phyloP scores from a whole-genome alignment of 1,284 basidiomycete genomes.

The Papiliotrema fonsecae region DNA sequence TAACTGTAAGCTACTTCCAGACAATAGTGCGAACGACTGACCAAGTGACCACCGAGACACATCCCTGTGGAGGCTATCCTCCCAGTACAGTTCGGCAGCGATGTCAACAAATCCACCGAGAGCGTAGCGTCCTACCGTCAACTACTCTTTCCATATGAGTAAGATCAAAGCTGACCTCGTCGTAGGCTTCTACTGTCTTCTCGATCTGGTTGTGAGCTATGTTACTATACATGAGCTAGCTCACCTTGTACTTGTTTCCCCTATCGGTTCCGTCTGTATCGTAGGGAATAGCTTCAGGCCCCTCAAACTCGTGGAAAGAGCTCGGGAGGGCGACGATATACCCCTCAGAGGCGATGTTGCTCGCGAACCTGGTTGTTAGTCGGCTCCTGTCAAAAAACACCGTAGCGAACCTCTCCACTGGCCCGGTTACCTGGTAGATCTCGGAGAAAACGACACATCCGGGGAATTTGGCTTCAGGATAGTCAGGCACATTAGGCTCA shows the following conservation, averaged over 20 bases:
- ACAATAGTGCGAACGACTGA: slow-evolving; percentile 40
- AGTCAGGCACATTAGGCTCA: slow-evolving; percentile 45
- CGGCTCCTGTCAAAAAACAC: too few relatives aligned
- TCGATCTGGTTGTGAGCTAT: slow-evolving; percentile 57
- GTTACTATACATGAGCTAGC: slow-evolving; percentile 4
- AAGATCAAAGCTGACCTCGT: slow-evolving; percentile 58
- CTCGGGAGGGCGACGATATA: slow-evolving; percentile 44
- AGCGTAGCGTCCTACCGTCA: slow-evolving; percentile 65
- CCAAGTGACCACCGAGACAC: slow-evolving; percentile 53
- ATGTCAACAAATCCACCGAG: slow-evolving; percentile 66
- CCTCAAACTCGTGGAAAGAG: slow-evolving; percentile 81
- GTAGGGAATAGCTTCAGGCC: slow-evolving; percentile 78
- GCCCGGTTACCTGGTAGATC: slow-evolving; percentile 50
- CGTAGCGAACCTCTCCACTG: slow-evolving; percentile 32
- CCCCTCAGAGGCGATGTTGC: slow-evolving; percentile 83
- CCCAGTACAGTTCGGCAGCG: slow-evolving; percentile 76
- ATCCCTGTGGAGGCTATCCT: slow-evolving; percentile 63
- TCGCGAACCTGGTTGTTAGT: slow-evolving; percentile 60
- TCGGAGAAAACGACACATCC: slow-evolving; percentile 49
- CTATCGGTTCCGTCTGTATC: slow-evolving; percentile 82
- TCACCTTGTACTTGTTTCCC: slow-evolving; percentile 81
- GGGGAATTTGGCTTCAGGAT: slow-evolving; percentile 48
- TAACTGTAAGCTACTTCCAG: neutral
- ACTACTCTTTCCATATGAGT: neutral
- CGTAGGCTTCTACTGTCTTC: slow-evolving; percentile 74